Conservation (phyloP, 495 filamentous ascomycete species). For the Pseudoneurospora amorphoporcata region DNA sequence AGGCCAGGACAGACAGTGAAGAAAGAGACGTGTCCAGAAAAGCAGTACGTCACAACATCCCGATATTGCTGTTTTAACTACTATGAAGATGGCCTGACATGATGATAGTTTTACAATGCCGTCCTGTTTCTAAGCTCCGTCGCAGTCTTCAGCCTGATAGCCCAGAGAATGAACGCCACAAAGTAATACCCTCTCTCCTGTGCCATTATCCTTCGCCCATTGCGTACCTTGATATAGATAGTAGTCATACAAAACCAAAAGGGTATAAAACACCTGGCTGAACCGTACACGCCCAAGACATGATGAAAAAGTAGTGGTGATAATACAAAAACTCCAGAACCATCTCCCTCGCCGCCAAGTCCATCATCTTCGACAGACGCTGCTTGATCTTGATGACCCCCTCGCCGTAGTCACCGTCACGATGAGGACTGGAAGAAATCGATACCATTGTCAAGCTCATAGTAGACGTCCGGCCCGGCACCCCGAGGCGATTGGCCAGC, state of each 20-base stretch:
- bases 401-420: too few relatives aligned
- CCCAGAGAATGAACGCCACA: slow-evolving; percentile 52
- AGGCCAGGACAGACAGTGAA: slow-evolving; percentile 85
- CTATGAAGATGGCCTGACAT: neutral
- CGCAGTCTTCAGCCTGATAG: slow-evolving; percentile 82
- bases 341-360: too few relatives aligned
- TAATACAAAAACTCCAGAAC: neutral
- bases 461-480: too few relatives aligned
- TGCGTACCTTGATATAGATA: neutral
- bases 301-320: neutral
- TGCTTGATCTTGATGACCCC: too few relatives aligned
- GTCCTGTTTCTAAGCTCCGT: slow-evolving; percentile 93
- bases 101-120: slow-evolving; percentile 83
- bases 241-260: neutral
- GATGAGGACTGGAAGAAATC: too few relatives aligned
- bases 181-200: slow-evolving; percentile 14
- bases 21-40: slow-evolving; percentile 89
- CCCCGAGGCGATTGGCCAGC: too few relatives aligned
- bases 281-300: neutral
- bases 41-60: slow-evolving; percentile 50
- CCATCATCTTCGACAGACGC: too few relatives aligned
- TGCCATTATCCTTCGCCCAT: neutral
- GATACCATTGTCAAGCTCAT: too few relatives aligned
- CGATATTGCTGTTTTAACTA: neutral
- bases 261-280: neutral